Percentiles rank a stretch among this genome's conserved stretches.
phyloP scores from a whole-genome alignment of 805 yeast species.

The Tetrapisispora phaffii region DNA sequence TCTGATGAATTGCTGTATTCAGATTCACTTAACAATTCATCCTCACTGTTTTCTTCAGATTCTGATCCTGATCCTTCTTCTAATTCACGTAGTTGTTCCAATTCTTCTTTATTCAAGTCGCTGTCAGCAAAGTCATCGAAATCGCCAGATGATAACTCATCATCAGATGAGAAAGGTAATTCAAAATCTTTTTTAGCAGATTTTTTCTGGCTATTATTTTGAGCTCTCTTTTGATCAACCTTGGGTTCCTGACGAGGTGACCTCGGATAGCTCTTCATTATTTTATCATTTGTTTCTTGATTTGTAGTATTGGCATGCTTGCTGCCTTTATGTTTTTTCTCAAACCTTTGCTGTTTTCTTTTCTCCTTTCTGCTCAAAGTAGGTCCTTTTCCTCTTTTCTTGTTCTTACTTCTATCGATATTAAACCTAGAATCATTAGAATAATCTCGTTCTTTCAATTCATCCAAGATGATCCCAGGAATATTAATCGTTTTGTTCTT shows the following conservation, averaged over 20 bases:
- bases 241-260: not conserved
- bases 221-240: slow-evolving; percentile 15
- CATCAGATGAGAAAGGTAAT: slow-evolving; percentile 34
- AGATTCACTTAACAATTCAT: slow-evolving; percentile 4
- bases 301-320: slow-evolving; percentile 9
- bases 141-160: slow-evolving; percentile 35
- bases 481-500: slow-evolving; percentile 35
- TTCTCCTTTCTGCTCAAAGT: slow-evolving; percentile 34
- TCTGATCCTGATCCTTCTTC: slow-evolving; percentile 14
- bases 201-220: slow-evolving; percentile 16
- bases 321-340: slow-evolving; percentile 27
- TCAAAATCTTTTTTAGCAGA: slow-evolving; percentile 20
- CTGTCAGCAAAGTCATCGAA: slow-evolving; percentile 36
- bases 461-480: slow-evolving; percentile 47
- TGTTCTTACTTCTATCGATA: slow-evolving; percentile 15
- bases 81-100: slow-evolving; percentile 22
- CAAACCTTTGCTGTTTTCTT: slow-evolving; percentile 33
- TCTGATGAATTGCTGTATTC: slow-evolving; percentile 4
- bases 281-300: not conserved
- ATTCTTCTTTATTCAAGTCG: slow-evolving; percentile 30
- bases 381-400: slow-evolving; percentile 26
- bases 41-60: slow-evolving; percentile 5
- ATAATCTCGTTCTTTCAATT: slow-evolving; percentile 38
- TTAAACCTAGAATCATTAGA: slow-evolving; percentile 33
- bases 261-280: not conserved